Evolutionary conservation across 345 rosid species (phyloP).

Genomic region (Carallia brachiata): DNA sequence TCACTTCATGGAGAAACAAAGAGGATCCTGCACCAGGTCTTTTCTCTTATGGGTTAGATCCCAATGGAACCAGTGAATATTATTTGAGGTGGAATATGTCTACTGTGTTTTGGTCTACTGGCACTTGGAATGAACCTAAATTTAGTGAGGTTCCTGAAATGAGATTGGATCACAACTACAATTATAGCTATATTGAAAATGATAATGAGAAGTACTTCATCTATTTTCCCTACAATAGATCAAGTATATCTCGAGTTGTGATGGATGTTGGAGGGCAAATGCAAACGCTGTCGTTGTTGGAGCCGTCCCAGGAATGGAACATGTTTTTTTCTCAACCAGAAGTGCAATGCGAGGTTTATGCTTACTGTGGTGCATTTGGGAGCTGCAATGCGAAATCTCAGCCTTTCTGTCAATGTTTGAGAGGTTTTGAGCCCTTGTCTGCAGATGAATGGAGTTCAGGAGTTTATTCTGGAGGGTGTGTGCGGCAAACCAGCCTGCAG

Average conservation of each 20-base stretch:
- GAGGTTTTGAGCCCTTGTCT: no score
- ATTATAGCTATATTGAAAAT: slow-evolving; percentile 17
- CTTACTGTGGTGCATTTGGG: no score
- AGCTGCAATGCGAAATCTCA: no score
- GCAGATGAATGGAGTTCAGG: no score
- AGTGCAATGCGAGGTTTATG: no score
- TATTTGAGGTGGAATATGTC: slow-evolving; percentile 11
- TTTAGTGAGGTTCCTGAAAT: slow-evolving; percentile 28
- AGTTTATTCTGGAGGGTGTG: no score
- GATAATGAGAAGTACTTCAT: slow-evolving; percentile 36
- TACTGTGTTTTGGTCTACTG: slow-evolving; percentile 12
- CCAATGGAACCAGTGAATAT: slow-evolving; percentile 11
- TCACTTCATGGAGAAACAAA: slow-evolving; percentile 24
- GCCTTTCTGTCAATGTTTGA: no score
- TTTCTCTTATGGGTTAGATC: slow-evolving; percentile 17
- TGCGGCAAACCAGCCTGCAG: slow-evolving; percentile 1
- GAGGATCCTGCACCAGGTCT: slow-evolving; percentile 32
- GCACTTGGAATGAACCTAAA: slow-evolving; percentile 14
- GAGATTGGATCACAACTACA: slow-evolving; percentile 14
- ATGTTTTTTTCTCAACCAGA: no score
- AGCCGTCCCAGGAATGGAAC: slow-evolving; percentile 9
- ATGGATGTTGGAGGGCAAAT: slow-evolving; percentile 17
- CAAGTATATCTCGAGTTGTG: not conserved
- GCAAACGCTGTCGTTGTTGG: slow-evolving; percentile 15
- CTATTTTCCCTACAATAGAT: slow-evolving; percentile 17